These are phyloP conservation scores for Paralagenidium karlingii DNA, from an alignment of 352 stramenopile genomes.

Conservation along the genomic window DNA sequence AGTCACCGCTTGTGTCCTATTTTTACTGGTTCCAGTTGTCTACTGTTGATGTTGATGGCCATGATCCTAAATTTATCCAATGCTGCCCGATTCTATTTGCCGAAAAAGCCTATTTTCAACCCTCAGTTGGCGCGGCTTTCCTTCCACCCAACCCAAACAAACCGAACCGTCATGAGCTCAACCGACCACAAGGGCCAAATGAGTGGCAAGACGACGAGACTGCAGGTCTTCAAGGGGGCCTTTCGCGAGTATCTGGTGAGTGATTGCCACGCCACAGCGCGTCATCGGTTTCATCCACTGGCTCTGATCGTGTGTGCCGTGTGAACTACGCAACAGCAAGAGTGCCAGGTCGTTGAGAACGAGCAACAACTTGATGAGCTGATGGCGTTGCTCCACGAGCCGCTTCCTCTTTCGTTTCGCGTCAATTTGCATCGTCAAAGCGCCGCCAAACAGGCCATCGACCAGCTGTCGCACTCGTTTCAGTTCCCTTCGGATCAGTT, in stretches of 20 bases:
- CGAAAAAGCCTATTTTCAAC: too few relatives aligned
- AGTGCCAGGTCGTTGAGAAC: slow-evolving; percentile 33
- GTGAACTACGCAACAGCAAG: too few relatives aligned
- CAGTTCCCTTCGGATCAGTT: slow-evolving; percentile 24
- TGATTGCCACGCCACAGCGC: neutral
- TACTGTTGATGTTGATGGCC: too few relatives aligned
- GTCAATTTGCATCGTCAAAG: slow-evolving; percentile 64
- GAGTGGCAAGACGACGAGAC: too few relatives aligned
- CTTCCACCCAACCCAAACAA: too few relatives aligned
- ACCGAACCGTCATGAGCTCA: too few relatives aligned
- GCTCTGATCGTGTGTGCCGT: slow-evolving; percentile 27
- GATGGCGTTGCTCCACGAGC: slow-evolving; percentile 61
- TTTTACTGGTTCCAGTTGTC: too few relatives aligned
- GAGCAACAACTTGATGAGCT: slow-evolving; percentile 41
- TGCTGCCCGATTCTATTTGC: too few relatives aligned
- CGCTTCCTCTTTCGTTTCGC: slow-evolving; percentile 70
- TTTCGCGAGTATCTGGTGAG: slow-evolving; percentile 68
- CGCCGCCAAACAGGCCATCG: slow-evolving; percentile 1
- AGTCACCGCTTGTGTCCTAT: neutral
- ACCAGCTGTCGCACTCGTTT: neutral
- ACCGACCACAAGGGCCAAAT: too few relatives aligned
- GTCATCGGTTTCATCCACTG: neutral
- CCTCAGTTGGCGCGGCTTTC: too few relatives aligned
- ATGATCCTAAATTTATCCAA: too few relatives aligned
- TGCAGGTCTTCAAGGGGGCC: too few relatives aligned